Evolutionary conservation across 2,329 filamentous ascomycete species (phyloP).

Genomic region (Claviceps cyperi): DNA sequence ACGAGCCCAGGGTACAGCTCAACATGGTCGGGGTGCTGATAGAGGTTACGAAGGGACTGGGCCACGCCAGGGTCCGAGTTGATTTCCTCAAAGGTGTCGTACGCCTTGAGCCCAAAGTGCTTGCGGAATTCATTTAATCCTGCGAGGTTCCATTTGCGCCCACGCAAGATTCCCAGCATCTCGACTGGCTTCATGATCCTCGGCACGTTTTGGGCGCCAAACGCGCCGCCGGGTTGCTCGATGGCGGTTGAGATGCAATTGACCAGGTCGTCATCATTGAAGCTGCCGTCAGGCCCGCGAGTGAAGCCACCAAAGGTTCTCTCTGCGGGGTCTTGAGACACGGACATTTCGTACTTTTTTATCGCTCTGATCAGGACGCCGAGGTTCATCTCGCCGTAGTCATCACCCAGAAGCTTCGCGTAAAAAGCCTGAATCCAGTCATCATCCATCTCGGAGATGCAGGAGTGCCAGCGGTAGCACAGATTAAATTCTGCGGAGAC

Average conservation of each 20-base stretch:
- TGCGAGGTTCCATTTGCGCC: conserved; percentile 61
- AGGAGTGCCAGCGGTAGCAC: conserved; percentile 77
- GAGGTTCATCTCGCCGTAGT: conserved; percentile 41
- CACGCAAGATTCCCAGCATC: conserved; percentile 66
- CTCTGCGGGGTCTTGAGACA: conserved; percentile 52
- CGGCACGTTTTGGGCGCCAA: conserved; percentile 61
- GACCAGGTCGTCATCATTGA: conserved; percentile 63
- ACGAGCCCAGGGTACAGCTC: conserved; percentile 71
- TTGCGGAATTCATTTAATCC: conserved; percentile 75
- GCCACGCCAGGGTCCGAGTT: conserved; percentile 62
- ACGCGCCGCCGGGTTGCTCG: conserved; percentile 63
- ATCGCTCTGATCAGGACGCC: conserved; percentile 49
- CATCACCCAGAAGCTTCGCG: conserved; percentile 38
- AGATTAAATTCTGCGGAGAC: conserved; percentile 84
- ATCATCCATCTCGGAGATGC: conserved; percentile 57
- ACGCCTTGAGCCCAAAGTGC: conserved; percentile 63
- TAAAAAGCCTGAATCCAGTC: conserved; percentile 66
- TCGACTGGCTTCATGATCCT: conserved; percentile 60
- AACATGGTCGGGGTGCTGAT: conserved; percentile 65
- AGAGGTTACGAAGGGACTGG: conserved; percentile 49
- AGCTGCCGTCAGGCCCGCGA: conserved; percentile 51
- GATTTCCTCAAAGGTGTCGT: conserved; percentile 70
- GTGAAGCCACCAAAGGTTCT: conserved; percentile 53
- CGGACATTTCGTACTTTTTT: conserved; percentile 43
- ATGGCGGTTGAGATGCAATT: conserved; percentile 53